Conservation (phyloP, 2,329 filamentous ascomycete species). For the Westerdykella aurantiaca region DNA sequence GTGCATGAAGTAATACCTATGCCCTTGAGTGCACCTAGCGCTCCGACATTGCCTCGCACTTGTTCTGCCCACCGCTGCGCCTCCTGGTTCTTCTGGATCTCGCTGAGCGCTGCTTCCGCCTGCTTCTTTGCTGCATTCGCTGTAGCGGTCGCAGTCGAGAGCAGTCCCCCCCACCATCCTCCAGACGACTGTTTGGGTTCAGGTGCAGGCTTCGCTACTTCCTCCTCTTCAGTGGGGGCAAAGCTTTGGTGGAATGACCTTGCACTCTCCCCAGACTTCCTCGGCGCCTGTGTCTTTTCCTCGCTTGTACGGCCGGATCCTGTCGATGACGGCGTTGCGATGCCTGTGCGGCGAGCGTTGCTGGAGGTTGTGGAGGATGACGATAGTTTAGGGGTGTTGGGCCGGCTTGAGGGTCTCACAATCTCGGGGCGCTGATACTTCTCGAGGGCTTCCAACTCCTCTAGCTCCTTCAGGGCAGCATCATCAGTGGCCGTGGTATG, state of each 20-base stretch:
- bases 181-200: conserved; percentile 46
- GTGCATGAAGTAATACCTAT: conserved; percentile 53
- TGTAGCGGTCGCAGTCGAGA: conserved; percentile 74
- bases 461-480: conserved; percentile 82
- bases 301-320: conserved; percentile 47
- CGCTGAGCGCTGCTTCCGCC: conserved; percentile 86
- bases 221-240: conserved; percentile 53
- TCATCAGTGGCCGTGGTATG: conserved; percentile 39
- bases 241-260: conserved; percentile 66
- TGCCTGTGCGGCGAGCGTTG: conserved; percentile 29
- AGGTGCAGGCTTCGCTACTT: conserved; percentile 38
- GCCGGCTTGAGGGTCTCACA: conserved; percentile 59
- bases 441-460: conserved; percentile 56
- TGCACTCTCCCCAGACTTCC: conserved; percentile 74
- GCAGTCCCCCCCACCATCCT: conserved; percentile 71
- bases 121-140: conserved; percentile 83
- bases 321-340: conserved; percentile 36
- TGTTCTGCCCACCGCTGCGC: conserved; percentile 95
- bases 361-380: conserved; percentile 41
- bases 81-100: conserved; percentile 94
- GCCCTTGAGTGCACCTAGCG: conserved; percentile 54
- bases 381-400: conserved; percentile 70
- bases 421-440: conserved; percentile 49
- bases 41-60: conserved; percentile 77
- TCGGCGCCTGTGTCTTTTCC: conserved; percentile 51